phyloP scores from a whole-genome alignment of 257 asterid genomes.

The Coffea eugenioides region DNA sequence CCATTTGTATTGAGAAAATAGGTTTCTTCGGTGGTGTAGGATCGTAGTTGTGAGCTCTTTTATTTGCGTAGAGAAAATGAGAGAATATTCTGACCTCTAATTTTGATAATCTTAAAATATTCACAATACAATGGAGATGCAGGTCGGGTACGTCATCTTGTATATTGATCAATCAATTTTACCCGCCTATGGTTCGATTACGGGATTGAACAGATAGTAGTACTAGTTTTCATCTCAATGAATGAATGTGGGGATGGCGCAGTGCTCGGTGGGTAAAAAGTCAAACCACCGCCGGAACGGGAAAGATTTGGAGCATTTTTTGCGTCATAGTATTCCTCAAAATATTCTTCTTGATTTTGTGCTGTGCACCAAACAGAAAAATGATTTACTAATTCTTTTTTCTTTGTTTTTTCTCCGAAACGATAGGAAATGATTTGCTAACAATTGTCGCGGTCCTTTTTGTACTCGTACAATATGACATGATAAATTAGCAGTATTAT shows the following conservation, averaged over 20 bases:
- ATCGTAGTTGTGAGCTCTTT: slow-evolving; percentile 34
- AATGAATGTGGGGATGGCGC: background rate
- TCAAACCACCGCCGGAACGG: too few relatives aligned
- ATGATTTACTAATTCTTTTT: too few relatives aligned
- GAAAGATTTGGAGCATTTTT: too few relatives aligned
- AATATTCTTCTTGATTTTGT: too few relatives aligned
- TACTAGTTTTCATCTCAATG: slow-evolving; percentile 8
- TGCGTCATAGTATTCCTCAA: too few relatives aligned
- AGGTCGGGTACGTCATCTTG: slow-evolving; percentile 28
- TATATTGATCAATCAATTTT: slow-evolving; percentile 27
- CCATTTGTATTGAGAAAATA: slow-evolving; percentile 35
- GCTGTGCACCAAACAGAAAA: too few relatives aligned
- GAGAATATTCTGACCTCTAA: slow-evolving; percentile 46
- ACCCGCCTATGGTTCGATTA: slow-evolving; percentile 17
- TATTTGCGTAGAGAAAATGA: slow-evolving; percentile 18
- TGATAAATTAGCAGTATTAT: too few relatives aligned
- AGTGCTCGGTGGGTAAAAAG: too few relatives aligned
- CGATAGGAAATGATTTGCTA: too few relatives aligned
- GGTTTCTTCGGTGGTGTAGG: slow-evolving; percentile 45
- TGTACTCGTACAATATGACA: too few relatives aligned
- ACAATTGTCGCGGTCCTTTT: too few relatives aligned
- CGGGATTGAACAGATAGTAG: slow-evolving; percentile 23
- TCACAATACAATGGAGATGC: slow-evolving; percentile 21
- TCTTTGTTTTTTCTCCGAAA: too few relatives aligned
- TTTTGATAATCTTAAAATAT: slow-evolving; percentile 46